A percentile compares a stretch with the other conserved stretches of the same genome.
These are phyloP conservation scores for Lachancea thermotolerans DNA, from an alignment of 805 yeast genomes.

Conservation along the genomic window DNA sequence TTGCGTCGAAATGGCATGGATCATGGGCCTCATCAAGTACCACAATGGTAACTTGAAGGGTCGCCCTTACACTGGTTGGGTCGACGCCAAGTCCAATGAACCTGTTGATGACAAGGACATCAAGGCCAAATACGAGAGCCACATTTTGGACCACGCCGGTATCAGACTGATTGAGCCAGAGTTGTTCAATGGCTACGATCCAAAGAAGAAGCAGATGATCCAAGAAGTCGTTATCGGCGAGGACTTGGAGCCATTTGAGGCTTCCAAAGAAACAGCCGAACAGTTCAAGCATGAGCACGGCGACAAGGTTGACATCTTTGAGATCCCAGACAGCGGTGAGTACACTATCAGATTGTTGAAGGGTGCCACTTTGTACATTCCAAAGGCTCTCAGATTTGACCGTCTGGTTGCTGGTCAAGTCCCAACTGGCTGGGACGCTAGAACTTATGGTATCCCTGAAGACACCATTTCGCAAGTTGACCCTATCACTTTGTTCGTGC, in stretches of 20 bases:
- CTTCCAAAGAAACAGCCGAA: constrained; percentile 90
- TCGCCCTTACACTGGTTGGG: constrained; percentile 93
- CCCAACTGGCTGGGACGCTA: constrained; percentile 98
- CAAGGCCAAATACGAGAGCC: constrained; percentile 83
- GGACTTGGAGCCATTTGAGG: constrained; percentile 92
- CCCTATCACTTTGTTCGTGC: constrained; percentile 85
- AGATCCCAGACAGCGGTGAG: constrained; percentile 84
- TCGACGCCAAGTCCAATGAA: constrained; percentile 84
- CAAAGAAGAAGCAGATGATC: constrained; percentile 82
- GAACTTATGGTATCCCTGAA: constrained; percentile 88
- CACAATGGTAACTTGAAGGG: constrained; percentile 63
- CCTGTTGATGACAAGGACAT: constrained; percentile 95
- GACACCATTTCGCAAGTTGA: constrained; percentile 93
- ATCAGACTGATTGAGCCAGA: constrained; percentile 96
- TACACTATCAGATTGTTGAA: constrained; percentile 82
- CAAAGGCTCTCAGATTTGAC: constrained; percentile 66
- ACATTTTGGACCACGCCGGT: constrained; percentile 90
- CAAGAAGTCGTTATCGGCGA: constrained; percentile 97
- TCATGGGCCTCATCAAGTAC: constrained; percentile 95
- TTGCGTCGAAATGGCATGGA: constrained; percentile 99
- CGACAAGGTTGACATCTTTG: constrained; percentile 86
- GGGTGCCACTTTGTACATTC: constrained; percentile 87
- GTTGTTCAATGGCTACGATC: constrained; percentile 88
- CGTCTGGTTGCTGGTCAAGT: constrained; percentile 74
- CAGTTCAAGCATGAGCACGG: constrained; percentile 93